Conservation (phyloP, 768 basidiomycete genomes). For the Lactarius sanguifluus region DNA sequence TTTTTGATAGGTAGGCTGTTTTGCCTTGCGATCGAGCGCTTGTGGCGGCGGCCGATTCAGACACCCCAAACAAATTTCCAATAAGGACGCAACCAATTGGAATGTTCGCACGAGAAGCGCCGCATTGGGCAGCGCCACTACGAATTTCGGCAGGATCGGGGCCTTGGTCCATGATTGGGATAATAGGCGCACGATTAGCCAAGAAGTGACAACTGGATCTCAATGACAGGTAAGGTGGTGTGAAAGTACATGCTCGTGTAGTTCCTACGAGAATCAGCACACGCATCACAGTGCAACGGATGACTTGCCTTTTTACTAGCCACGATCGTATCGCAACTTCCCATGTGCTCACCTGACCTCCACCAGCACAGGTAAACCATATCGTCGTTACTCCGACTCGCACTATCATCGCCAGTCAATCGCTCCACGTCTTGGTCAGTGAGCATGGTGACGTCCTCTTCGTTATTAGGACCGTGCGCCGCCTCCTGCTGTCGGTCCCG, state of each 20-base stretch:
- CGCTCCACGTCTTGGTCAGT: constrained; percentile 4
- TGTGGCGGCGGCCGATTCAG: background rate
- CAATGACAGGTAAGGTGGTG: constrained; percentile 24
- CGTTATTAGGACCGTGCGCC: background rate
- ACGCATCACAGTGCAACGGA: background rate
- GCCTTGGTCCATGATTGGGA: background rate
- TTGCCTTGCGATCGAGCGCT: background rate
- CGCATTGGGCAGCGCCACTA: background rate
- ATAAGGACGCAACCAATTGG: background rate
- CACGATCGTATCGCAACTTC: background rate
- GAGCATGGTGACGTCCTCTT: background rate
- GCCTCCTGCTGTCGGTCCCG: background rate
- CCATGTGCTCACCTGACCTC: constrained; percentile 11
- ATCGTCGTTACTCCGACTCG: constrained; percentile 6
- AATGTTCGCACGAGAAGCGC: background rate
- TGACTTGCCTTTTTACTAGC: constrained; percentile 14
- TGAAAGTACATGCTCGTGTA: constrained; percentile 19
- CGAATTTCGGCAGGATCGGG: background rate
- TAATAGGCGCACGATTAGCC: background rate
- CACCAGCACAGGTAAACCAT: constrained; percentile 27
- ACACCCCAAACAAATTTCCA: background rate
- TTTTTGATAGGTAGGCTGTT: background rate
- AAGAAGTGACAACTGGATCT: background rate
- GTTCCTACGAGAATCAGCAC: constrained; percentile 15
- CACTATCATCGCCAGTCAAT: background rate